A percentile compares a stretch with the other conserved stretches of the same genome.
Conservation (phyloP, 768 basidiomycete genomes). For the Sporobolomyces pararoseus region DNA sequence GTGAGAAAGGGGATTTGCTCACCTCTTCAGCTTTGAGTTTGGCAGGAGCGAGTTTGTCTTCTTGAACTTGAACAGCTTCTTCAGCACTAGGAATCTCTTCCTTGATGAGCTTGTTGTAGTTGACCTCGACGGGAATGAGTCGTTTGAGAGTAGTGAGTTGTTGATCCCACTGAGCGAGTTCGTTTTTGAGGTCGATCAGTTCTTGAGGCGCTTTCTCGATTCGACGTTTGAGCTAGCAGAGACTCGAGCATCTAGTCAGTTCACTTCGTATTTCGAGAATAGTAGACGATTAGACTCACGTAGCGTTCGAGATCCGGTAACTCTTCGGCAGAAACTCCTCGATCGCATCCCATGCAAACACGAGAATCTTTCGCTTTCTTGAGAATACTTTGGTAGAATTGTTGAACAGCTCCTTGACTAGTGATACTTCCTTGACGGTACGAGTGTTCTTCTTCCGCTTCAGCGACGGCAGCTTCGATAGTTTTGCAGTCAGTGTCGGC, state of each 20-base stretch:
- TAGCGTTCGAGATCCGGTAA: conserved; percentile 65
- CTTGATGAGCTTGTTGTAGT: conserved; percentile 57
- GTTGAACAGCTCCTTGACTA: conserved; percentile 30
- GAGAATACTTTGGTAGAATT: conserved; percentile 57
- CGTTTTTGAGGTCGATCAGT: conserved; percentile 52
- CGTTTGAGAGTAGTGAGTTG: conserved; percentile 60
- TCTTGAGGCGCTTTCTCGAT: conserved; percentile 60
- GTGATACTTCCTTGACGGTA: conserved; percentile 42
- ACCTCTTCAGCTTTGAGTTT: conserved; percentile 64
- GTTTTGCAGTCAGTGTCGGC: conserved; percentile 40
- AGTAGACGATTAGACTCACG: conserved; percentile 52
- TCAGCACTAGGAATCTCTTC: conserved; percentile 68
- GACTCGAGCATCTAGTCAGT: background rate
- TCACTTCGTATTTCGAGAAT: background rate
- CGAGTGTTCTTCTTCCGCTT: conserved; percentile 45
- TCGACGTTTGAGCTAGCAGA: conserved; percentile 57
- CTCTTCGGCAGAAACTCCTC: conserved; percentile 60
- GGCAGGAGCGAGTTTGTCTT: conserved; percentile 58
- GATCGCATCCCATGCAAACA: conserved; percentile 71
- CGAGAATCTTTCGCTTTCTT: conserved; percentile 61
- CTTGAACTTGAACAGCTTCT: conserved; percentile 59
- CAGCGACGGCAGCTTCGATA: conserved; percentile 47
- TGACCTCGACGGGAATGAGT: conserved; percentile 59
- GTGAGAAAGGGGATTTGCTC: conserved; percentile 26
- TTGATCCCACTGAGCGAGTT: conserved; percentile 61